Conservation (phyloP, 352 stramenopile genomes). For the Peronosclerospora sorghi region DNA sequence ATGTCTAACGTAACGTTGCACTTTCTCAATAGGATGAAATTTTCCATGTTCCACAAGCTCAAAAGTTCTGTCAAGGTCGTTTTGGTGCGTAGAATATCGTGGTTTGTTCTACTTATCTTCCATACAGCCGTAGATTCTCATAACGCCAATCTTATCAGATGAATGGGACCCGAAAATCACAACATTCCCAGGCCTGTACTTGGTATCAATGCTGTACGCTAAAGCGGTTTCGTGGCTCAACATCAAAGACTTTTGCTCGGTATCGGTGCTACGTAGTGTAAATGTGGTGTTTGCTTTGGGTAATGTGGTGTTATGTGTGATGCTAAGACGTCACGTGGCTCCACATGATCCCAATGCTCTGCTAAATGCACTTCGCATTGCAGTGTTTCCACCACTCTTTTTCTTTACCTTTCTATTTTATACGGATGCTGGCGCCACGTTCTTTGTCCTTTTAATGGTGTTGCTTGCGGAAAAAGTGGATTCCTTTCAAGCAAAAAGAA, state of each 20-base stretch:
- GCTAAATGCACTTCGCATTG: slow-evolving; percentile 61
- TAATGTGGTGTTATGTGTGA: slow-evolving; percentile 37
- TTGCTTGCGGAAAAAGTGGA: slow-evolving; percentile 47
- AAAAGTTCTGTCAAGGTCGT: slow-evolving; percentile 62
- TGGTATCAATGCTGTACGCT: slow-evolving; percentile 38
- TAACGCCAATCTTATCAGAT: slow-evolving; percentile 17
- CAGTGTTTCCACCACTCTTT: slow-evolving; percentile 72
- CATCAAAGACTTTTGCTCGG: slow-evolving; percentile 36
- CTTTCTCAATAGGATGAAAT: slow-evolving; percentile 59
- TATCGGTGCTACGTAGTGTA: slow-evolving; percentile 46
- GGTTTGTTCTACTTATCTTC: neutral
- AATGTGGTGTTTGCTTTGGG: slow-evolving; percentile 76
- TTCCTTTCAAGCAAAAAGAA: slow-evolving; percentile 19
- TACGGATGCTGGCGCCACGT: slow-evolving; percentile 77
- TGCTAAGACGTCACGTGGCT: slow-evolving; percentile 31
- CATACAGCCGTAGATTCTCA: neutral
- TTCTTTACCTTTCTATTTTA: slow-evolving; percentile 88
- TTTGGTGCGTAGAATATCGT: slow-evolving; percentile 32
- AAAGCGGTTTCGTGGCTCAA: slow-evolving; percentile 9
- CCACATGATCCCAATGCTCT: slow-evolving; percentile 32
- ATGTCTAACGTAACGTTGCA: neutral
- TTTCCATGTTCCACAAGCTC: slow-evolving; percentile 72
- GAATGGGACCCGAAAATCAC: slow-evolving; percentile 90
- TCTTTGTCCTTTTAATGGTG: slow-evolving; percentile 84
- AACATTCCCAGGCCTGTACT: slow-evolving; percentile 85